Base-by-base conservation (phyloP, 176 grass and related monocot species). In the Eleusine coracana region DNA sequence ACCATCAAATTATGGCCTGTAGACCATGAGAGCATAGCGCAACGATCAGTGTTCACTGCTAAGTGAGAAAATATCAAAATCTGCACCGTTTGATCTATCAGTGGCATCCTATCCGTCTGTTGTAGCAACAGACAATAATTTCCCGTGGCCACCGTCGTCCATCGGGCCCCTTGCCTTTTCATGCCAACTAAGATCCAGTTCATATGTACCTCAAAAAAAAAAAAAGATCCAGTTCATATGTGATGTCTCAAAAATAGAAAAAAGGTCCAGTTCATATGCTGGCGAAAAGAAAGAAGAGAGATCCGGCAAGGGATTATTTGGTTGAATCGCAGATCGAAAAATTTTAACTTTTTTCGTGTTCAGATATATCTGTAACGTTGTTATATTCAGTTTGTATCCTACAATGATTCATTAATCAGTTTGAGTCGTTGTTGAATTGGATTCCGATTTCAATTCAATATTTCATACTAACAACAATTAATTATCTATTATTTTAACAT, bases 151-250 rank as follows among this genome's bases (percentile, higher is more conserved):
- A 34, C 51, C 5, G 70, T 7, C 29, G 42, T 20, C 29, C 76
- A 16, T 14, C 29, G n/a, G 36, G 49, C 37, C 23, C 21, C 39
- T 18, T 12, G 2, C 48, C 0, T 68, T 84, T 77, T 23, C 82
- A 12, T 52, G 67, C 83, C 83, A 64, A 85, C 83, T 25, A 38
- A 63, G 39, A 40, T 40, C 83, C 83, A 79, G 75, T 65, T 72
- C 67, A 79, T 85, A 13, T 28, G 13, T 34, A 2, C 2, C 31
- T 34, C 31, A 34, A 34, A n/a, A n/a, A n/a, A n/a, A n/a, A n/a
- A n/a, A n/a, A n/a, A n/a, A n/a, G 39, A 28, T 40, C 83, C 83
- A 79, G 75, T 65, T 72, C 67, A 79, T 85, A 13, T 28, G 13
- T n/a, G n/a, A n/a, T n/a, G n/a, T n/a, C n/a, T n/a, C n/a, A n/a